Conservation (phyloP, 768 basidiomycete species). For the Chalciporus sphaerocephalus region DNA sequence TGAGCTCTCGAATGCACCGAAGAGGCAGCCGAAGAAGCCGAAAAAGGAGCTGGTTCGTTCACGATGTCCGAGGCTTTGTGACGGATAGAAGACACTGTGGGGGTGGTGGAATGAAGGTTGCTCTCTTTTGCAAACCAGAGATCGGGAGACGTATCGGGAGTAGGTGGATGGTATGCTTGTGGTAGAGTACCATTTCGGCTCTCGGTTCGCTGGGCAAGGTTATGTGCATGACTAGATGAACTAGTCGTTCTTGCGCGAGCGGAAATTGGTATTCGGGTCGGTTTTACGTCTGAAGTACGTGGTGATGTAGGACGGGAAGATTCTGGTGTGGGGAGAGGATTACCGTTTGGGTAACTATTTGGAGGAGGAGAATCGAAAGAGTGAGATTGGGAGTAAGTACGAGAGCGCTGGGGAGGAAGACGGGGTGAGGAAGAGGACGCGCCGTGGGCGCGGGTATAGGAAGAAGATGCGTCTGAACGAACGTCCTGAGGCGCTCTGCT, state of each 20-base stretch:
- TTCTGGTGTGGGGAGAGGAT: constrained; percentile 33
- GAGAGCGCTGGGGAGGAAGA: constrained; percentile 43
- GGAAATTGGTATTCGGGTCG: constrained; percentile 47
- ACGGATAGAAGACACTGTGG: constrained; percentile 33
- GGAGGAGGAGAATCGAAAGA: constrained; percentile 37
- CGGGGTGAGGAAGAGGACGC: constrained; percentile 28
- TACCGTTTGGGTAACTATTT: constrained; percentile 27
- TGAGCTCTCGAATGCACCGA: constrained; percentile 38
- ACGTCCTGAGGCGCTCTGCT: constrained; percentile 29
- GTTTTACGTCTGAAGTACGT: constrained; percentile 37
- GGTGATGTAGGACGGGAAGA: constrained; percentile 43
- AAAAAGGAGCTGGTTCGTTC: constrained; percentile 63
- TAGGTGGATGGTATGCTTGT: constrained; percentile 22
- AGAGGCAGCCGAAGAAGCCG: constrained; percentile 40
- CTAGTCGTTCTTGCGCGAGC: constrained; percentile 41
- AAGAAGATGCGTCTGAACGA: constrained; percentile 22
- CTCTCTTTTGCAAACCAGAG: constrained; percentile 28
- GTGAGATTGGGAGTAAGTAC: constrained; percentile 65
- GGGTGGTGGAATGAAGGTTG: constrained; percentile 29
- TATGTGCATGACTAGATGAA: constrained; percentile 37
- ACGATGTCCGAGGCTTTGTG: constrained; percentile 46
- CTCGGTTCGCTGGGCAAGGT: constrained; percentile 34
- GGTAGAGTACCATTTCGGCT: constrained; percentile 30
- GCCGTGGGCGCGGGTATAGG: constrained; percentile 25
- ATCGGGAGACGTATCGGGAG: constrained; percentile 30